Evolutionary conservation across 1,284 basidiomycete genomes (phyloP), one percentile per base, ranked within the genome.

Genomic region (Chiua sp.): DNA sequence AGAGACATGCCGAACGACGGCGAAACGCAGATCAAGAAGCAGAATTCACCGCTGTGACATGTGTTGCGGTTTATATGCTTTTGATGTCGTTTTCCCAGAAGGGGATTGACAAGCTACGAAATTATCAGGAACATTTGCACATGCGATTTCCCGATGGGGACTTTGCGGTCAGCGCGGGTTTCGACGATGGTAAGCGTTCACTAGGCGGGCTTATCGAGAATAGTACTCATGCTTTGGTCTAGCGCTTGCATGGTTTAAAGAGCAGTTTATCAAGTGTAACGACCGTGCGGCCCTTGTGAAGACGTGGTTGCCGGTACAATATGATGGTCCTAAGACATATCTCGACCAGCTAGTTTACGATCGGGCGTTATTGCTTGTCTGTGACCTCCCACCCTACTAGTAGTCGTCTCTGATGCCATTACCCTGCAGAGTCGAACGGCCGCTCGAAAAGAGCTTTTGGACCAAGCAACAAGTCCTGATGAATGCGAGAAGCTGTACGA

Each of bases 401-500:
- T 26, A 16, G 28, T 35, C 2, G 10, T 13, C 46, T 33, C 54
- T 57, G 20, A 68, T 18, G 2, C 20, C 26, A 3, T 54, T n/a
- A 15, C 60, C n/a, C 26, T 47, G 16, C 73, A 97, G 95, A 97
- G 95, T 60, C 91, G 96, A 12, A 91, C 90, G 5, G 96, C 95
- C 47, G 97, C 97, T 1, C 84, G 92, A 32, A 94, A 96, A 70
- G 97, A 99, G 72, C 83, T 98, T 0, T 80, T 93, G 26, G 92
- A 94, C 65, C 90, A 93, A 67, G 88, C 87, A 32, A 77, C 75
- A n/a, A 79, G 79, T 11, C 87, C 88, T 23, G 92, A 95, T 64
- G 90, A 92, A 66, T 98, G 96, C 72, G 92, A 98, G 77, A 90
- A 92, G 70, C 83, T 96, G 42, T 99, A 99, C 77, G 96, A 98